phyloP scores from a whole-genome alignment of 2,329 filamentous ascomycete species.

The Rhytidhysteron rufulum region DNA sequence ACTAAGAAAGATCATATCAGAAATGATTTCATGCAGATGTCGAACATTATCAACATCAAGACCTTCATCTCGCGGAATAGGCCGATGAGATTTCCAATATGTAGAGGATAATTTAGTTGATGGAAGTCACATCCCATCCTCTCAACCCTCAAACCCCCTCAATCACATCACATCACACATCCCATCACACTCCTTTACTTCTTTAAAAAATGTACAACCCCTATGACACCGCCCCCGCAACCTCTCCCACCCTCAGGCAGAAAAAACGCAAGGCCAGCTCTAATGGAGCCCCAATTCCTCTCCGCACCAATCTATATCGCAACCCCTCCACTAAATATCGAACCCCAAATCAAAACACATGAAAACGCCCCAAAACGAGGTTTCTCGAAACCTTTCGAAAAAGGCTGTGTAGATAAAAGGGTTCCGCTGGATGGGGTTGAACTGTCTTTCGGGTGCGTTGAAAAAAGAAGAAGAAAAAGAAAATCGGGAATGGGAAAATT shows the following conservation, averaged over 20 bases:
- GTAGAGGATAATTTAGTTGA: too few species aligned
- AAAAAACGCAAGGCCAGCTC: conserved; percentile 2
- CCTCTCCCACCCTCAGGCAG: not conserved
- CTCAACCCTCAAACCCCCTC: not conserved
- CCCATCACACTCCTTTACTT: not conserved
- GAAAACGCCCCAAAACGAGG: not conserved
- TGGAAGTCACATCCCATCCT: too few species aligned
- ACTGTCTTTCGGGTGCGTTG: conserved; percentile 6
- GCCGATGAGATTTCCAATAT: too few species aligned
- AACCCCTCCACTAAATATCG: too few species aligned
- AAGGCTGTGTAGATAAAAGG: not conserved
- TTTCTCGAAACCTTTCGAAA: not conserved
- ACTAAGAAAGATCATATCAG: too few species aligned
- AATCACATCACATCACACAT: not conserved
- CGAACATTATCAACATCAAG: too few species aligned
- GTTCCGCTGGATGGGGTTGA: not conserved
- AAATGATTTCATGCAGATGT: too few species aligned
- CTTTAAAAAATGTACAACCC: conserved; percentile 3
- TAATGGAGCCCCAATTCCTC: conserved; percentile 1
- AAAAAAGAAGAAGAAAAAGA: not conserved
- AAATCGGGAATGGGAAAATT: not conserved
- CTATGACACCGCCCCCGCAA: conserved; percentile 5
- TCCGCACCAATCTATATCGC: conserved; percentile 4
- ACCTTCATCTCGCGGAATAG: too few species aligned
- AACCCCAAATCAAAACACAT: conserved; percentile 1